A percentile compares a stretch with the other conserved stretches of the same genome.
Evolutionary conservation across 768 basidiomycete genomes (phyloP).

Genomic region (Vararia minispora): DNA sequence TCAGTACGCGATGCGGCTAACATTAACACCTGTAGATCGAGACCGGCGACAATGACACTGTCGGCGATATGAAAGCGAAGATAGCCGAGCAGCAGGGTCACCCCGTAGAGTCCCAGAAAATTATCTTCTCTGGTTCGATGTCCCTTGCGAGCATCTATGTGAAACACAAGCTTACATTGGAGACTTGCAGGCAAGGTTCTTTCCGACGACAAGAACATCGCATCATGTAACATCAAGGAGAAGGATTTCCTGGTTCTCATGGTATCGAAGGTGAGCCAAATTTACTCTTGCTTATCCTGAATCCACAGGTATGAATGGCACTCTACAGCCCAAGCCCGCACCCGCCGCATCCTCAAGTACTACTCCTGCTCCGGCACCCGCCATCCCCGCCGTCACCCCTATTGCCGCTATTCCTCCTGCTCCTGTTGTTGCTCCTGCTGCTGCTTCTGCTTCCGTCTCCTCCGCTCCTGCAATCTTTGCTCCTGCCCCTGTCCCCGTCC

Average conservation of each 20-base stretch:
- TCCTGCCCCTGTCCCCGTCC: slow-evolving; percentile 22
- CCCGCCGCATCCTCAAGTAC: slow-evolving; percentile 23
- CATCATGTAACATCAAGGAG: slow-evolving; percentile 87
- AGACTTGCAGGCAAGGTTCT: slow-evolving; percentile 73
- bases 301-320: background rate
- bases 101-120: slow-evolving; percentile 66
- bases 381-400: slow-evolving; percentile 18
- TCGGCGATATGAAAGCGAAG: slow-evolving; percentile 74
- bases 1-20: background rate
- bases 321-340: slow-evolving; percentile 42
- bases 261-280: slow-evolving; percentile 78
- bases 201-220: slow-evolving; percentile 77
- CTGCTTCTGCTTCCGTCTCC: slow-evolving; percentile 22
- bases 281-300: background rate
- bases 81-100: slow-evolving; percentile 71
- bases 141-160: slow-evolving; percentile 5
- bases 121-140: slow-evolving; percentile 82
- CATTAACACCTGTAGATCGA: slow-evolving; percentile 44
- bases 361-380: slow-evolving; percentile 19
- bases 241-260: slow-evolving; percentile 99
- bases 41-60: slow-evolving; percentile 62
- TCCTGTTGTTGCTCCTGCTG: slow-evolving; percentile 20
- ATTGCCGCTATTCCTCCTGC: slow-evolving; percentile 24
- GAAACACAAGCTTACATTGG: slow-evolving; percentile 1
- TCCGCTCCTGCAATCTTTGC: slow-evolving; percentile 26